Conservation (phyloP, 2,329 filamentous ascomycete genomes). For the Hypoxylon sp. region DNA sequence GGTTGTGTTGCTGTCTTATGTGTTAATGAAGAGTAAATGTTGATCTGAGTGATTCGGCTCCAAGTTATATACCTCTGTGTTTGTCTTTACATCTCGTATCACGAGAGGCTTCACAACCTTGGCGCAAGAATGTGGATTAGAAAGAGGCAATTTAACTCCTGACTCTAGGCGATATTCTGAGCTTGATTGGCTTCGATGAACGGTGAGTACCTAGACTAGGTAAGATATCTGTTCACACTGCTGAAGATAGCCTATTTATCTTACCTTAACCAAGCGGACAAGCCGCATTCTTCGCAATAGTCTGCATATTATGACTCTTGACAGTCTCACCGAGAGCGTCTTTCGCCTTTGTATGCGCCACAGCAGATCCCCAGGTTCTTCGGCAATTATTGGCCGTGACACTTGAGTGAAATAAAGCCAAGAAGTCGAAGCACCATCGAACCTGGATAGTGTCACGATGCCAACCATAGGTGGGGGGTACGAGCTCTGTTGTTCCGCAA, state of each 20-base stretch:
- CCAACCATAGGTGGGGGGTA: too few relatives aligned
- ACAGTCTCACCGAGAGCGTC: constrained; percentile 11
- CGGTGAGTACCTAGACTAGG: too few relatives aligned
- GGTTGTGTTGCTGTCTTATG: neutral
- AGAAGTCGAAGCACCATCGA: constrained; percentile 19
- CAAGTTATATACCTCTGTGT: constrained; percentile 16
- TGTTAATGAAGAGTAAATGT: neutral
- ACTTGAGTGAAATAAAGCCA: constrained; percentile 10
- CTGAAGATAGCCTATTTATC: constrained; percentile 6
- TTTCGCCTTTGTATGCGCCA: constrained; percentile 15
- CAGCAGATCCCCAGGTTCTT: constrained; percentile 26
- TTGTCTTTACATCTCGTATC: neutral
- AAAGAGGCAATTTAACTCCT: neutral
- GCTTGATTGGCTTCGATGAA: constrained; percentile 5
- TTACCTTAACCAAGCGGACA: constrained; percentile 1
- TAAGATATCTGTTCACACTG: neutral
- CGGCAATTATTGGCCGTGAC: constrained; percentile 18
- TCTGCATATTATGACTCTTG: neutral
- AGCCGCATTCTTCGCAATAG: neutral
- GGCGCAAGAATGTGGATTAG: constrained; percentile 1
- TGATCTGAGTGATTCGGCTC: neutral
- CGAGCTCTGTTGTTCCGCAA: too few relatives aligned
- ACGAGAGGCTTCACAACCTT: neutral
- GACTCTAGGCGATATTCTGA: neutral
- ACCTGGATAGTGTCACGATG: constrained; percentile 14